These are phyloP conservation scores for Lotmaria passim DNA, from an alignment of 208 protist genomes.

Conservation along the genomic window DNA sequence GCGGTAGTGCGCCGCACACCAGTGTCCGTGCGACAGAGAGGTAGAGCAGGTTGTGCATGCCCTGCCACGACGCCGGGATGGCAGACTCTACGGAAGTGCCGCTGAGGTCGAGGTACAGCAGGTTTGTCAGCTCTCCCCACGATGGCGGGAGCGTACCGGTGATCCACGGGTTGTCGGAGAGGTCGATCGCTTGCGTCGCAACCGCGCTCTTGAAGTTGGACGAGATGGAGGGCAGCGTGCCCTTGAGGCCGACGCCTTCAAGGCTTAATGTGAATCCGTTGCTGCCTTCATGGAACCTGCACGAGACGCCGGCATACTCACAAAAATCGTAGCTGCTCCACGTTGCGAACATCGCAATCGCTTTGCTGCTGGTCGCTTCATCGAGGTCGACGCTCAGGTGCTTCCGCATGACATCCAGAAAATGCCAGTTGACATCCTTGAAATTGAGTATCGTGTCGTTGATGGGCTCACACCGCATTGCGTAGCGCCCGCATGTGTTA, in stretches of 20 bases:
- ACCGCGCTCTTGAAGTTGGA: conserved; percentile 1
- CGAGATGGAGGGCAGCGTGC: conserved; percentile 14
- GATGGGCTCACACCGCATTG: conserved; percentile 6
- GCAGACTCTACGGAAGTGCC: conserved; percentile 10
- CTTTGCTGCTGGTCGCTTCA: neutral
- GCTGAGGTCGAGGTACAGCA: conserved; percentile 13
- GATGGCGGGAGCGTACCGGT: conserved; percentile 18
- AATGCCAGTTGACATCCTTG: conserved; percentile 18
- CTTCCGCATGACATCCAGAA: neutral
- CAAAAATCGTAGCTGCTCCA: conserved; percentile 11
- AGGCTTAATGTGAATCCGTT: conserved; percentile 16
- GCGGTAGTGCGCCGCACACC: conserved; percentile 7
- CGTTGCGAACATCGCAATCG: neutral
- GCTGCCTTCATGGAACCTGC: conserved; percentile 1
- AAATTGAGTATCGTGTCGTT: conserved; percentile 7
- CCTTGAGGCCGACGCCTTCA: neutral
- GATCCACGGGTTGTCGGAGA: conserved; percentile 18
- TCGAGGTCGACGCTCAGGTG: conserved; percentile 5
- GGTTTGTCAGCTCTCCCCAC: conserved; percentile 11
- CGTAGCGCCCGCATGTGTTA: conserved; percentile 10
- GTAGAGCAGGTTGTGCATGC: conserved; percentile 13
- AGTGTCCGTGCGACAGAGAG: conserved; percentile 5
- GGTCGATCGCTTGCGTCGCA: neutral
- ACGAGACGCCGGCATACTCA: neutral
- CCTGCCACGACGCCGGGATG: conserved; percentile 8